Percentiles rank a stretch among this genome's conserved stretches.
These are phyloP conservation scores for Myochromella boudieri DNA, from an alignment of 768 basidiomycete genomes.

Conservation along the genomic window DNA sequence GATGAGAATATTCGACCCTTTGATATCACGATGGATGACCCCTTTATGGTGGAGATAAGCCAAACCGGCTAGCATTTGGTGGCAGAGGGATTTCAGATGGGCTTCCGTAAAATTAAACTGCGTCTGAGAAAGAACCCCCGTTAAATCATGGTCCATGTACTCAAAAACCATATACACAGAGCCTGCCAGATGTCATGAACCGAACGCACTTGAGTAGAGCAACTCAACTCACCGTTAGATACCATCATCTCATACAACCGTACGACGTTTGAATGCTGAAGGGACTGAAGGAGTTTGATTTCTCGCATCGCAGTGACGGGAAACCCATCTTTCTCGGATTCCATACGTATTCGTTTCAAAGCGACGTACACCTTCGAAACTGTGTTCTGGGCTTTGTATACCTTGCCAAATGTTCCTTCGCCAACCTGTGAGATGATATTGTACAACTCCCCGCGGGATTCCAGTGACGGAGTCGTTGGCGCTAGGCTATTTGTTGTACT, in stretches of 20 bases:
- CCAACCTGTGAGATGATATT: slow-evolving; percentile 91
- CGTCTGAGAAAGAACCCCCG: slow-evolving; percentile 89
- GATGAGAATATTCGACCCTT: slow-evolving; percentile 96
- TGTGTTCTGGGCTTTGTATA: slow-evolving; percentile 89
- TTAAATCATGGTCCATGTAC: slow-evolving; percentile 98
- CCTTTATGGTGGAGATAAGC: slow-evolving; percentile 95
- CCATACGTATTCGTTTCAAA: slow-evolving; percentile 96
- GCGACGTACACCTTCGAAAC: slow-evolving; percentile 80
- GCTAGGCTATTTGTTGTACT: slow-evolving; percentile 12
- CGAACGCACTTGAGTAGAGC: not conserved
- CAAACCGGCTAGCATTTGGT: slow-evolving; percentile 93
- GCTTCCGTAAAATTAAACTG: slow-evolving; percentile 83
- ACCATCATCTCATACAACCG: slow-evolving; percentile 98
- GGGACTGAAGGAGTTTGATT: slow-evolving; percentile 92
- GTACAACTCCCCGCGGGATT: slow-evolving; percentile 61
- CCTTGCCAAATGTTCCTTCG: slow-evolving; percentile 98
- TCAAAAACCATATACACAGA: slow-evolving; percentile 99
- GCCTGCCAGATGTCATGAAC: slow-evolving; percentile 45
- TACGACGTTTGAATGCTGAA: slow-evolving; percentile 89
- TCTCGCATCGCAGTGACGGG: slow-evolving; percentile 99
- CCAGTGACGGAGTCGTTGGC: slow-evolving; percentile 15
- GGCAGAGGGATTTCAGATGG: slow-evolving; percentile 92
- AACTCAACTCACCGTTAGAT: slow-evolving; percentile 69
- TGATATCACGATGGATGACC: slow-evolving; percentile 97
- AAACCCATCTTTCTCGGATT: slow-evolving; percentile 95